Evolutionary conservation across 768 basidiomycete genomes (phyloP), one percentile per base, ranked within the genome.

Genomic region (Pisolithus microcarpus): DNA sequence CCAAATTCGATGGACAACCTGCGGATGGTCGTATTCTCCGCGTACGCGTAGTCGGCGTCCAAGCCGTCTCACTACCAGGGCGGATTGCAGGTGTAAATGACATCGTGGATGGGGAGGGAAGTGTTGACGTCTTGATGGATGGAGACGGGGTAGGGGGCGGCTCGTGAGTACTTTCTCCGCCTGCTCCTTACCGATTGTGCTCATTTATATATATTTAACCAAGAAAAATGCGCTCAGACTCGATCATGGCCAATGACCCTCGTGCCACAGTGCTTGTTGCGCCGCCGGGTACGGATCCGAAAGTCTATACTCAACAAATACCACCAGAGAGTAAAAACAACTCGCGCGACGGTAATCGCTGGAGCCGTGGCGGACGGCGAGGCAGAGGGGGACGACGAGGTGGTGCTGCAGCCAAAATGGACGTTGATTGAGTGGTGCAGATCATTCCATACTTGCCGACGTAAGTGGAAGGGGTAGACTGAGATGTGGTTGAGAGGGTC

Each of bases 181-280:
- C 13, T 5, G 13, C 13, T 0, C 21, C n/a, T 16, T 28, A 18
- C 11, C 16, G 39, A 5, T 26, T 39, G 3, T 8, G 30, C 16
- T n/a, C 15, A 43, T n/a, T 19, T 10, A 10, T 4, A 18, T 13
- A n/a, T 46, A 9, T 18, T 9, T 5, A 10, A n/a, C 10, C 46
- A 58, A 91, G 90, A 53, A 92, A 91, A 79, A 75, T 93, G 75
- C 86, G 90, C 48, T 91, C 90, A 2, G 90, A 93, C 62, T 80
- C 80, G 1, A 75, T 91, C 45, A 65, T 89, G 53, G 54, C 49
- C 30, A 72, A 73, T 19, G 75, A 75, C 57, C 77, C 84, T n/a
- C 80, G 87, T 24, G 85, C 87, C 4, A 74, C 77, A 11, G 76
- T 90, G 0, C 71, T 88, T 19, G 64, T 85, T 26, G 80, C 81